phyloP scores from a whole-genome alignment of 169 alveolate genomes.

The Perkinsus olseni region DNA sequence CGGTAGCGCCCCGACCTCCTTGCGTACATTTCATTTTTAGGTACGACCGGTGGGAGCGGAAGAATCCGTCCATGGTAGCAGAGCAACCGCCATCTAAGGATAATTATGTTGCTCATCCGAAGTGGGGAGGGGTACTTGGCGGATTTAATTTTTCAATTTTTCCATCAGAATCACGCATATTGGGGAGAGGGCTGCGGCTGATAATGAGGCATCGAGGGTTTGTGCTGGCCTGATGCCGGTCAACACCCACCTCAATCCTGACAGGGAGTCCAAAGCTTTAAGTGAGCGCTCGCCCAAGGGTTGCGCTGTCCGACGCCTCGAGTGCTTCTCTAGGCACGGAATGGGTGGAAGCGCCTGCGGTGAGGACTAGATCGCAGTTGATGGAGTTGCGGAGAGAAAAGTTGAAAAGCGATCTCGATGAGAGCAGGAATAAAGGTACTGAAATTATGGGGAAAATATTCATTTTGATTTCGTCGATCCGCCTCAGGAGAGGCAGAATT shows the following conservation, averaged over 20 bases:
- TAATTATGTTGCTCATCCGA: background rate
- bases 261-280: background rate
- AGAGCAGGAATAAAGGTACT: background rate
- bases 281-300: background rate
- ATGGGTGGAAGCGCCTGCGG: background rate
- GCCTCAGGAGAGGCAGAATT: background rate
- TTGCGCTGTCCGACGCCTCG: background rate
- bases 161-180: background rate
- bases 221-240: background rate
- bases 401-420: background rate
- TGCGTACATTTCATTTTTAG: background rate
- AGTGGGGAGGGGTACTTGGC: background rate
- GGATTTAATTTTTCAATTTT: background rate
- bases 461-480: background rate
- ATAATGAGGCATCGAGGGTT: background rate
- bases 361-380: background rate
- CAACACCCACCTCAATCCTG: background rate
- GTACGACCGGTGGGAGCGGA: background rate
- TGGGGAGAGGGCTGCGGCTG: background rate
- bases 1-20: background rate
- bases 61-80: background rate
- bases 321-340: too few relatives aligned
- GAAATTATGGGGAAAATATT: background rate
- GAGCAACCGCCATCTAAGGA: background rate
- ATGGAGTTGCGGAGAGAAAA: background rate